phyloP scores from a whole-genome alignment of 2,329 filamentous ascomycete species.

The Xylaria sp. region DNA sequence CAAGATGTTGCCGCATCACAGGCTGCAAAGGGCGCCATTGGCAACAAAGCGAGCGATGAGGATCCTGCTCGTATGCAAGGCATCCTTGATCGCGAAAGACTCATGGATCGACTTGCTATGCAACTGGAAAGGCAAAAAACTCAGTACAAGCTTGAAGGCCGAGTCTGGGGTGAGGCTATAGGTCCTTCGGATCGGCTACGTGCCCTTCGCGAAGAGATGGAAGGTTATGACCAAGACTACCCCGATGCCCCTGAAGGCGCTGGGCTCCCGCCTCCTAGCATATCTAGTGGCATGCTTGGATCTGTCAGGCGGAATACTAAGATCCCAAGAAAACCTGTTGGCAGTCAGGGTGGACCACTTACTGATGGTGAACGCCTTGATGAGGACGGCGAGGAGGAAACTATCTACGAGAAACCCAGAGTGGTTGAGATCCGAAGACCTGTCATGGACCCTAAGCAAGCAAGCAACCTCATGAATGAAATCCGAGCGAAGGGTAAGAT shows the following conservation, averaged over 20 bases:
- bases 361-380: conserved; percentile 49
- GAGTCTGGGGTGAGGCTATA: conserved; percentile 83
- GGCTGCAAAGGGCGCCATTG: conserved; percentile 68
- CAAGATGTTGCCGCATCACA: conserved; percentile 95
- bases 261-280: conserved; percentile 67
- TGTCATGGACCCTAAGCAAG: conserved; percentile 71
- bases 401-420: conserved; percentile 81
- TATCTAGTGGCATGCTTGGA: conserved; percentile 79
- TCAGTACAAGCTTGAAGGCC: conserved; percentile 95
- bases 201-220: conserved; percentile 95
- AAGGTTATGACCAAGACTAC: conserved; percentile 61
- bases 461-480: conserved; percentile 73
- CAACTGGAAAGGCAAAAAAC: conserved; percentile 98
- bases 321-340: conserved; percentile 66
- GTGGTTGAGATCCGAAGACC: conserved; percentile 83
- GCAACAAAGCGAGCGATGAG: conserved; percentile 65
- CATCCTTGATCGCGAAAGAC: conserved; percentile 89
- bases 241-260: conserved; percentile 57
- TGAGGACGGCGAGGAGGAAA: conserved; percentile 66
- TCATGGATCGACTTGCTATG: conserved; percentile 94
- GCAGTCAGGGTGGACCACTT: conserved; percentile 48
- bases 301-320: conserved; percentile 73
- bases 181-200: conserved; percentile 92
- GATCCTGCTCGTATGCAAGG: conserved; percentile 86
- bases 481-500: conserved; percentile 80